Conservation (phyloP, 1,139 yeast genomes). For the Sugiyamaella japonica region DNA sequence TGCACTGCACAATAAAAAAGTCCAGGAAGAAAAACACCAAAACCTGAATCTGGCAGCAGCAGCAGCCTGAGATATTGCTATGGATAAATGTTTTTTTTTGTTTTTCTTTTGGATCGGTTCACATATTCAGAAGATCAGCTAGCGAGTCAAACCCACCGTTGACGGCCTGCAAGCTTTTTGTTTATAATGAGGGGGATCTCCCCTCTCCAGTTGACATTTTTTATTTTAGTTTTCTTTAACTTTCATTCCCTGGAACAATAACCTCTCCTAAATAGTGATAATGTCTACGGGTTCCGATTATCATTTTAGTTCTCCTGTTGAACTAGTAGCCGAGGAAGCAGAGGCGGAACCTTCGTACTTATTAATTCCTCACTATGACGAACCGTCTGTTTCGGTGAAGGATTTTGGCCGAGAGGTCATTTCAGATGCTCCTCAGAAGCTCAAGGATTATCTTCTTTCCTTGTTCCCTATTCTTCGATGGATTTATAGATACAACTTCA, state of each 20-base stretch:
- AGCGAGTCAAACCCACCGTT: neutral
- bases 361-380: constrained; percentile 25
- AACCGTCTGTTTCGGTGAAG: constrained; percentile 22
- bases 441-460: constrained; percentile 53
- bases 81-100: neutral
- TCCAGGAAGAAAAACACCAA: too few relatives aligned
- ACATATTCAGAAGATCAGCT: neutral
- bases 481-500: constrained; percentile 78
- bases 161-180: neutral
- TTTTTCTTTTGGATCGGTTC: too few relatives aligned
- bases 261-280: neutral
- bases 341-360: constrained; percentile 14
- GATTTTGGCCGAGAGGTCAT: constrained; percentile 21
- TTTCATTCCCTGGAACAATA: neutral
- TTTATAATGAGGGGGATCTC: constrained; percentile 5
- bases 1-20: too few relatives aligned
- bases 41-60: neutral
- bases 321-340: neutral
- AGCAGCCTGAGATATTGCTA: too few relatives aligned
- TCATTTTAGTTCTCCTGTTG: constrained; percentile 4
- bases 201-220: neutral
- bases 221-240: neutral
- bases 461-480: constrained; percentile 78
- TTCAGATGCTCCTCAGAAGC: constrained; percentile 44
- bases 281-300: constrained; percentile 11